These are phyloP conservation scores for Eucalyptus regnans DNA, from an alignment of 345 rosid species.

Conservation along the genomic window DNA sequence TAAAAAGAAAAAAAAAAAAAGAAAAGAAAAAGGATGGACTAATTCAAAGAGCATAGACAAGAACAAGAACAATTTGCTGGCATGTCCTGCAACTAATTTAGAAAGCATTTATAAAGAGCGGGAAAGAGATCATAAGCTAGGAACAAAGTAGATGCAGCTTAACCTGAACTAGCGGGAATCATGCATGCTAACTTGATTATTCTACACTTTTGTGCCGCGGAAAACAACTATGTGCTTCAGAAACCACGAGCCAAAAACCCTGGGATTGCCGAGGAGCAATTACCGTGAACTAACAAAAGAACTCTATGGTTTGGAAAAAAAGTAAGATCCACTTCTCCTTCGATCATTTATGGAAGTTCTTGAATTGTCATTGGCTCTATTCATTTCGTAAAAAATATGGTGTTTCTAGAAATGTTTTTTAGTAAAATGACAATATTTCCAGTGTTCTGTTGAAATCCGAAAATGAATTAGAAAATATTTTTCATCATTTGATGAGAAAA, in stretches of 20 bases:
- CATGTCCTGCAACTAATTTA: not conserved
- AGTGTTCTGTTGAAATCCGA: fast-evolving
- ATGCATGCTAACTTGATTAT: not conserved
- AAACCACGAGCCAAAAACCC: not conserved
- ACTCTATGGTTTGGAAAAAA: not conserved
- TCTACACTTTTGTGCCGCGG: not conserved
- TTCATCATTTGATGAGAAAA: fast-evolving
- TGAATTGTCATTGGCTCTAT: not conserved
- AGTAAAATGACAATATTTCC: fast-evolving
- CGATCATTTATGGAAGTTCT: not conserved
- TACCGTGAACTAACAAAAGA: not conserved
- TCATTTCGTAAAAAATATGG: fast-evolving
- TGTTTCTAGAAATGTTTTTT: fast-evolving
- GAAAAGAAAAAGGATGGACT: not conserved
- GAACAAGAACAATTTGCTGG: not conserved
- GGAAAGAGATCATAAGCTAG: not conserved
- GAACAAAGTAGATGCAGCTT: not conserved
- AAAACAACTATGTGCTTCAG: not conserved
- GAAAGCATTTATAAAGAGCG: not conserved
- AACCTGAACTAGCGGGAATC: not conserved
- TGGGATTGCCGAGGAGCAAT: not conserved
- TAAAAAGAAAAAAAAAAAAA: not conserved
- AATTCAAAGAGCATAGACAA: not conserved
- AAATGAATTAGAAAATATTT: no score
- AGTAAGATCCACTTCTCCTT: not conserved